Conservation (phyloP, 2,329 filamentous ascomycete species). For the Trichothecium roseum region DNA sequence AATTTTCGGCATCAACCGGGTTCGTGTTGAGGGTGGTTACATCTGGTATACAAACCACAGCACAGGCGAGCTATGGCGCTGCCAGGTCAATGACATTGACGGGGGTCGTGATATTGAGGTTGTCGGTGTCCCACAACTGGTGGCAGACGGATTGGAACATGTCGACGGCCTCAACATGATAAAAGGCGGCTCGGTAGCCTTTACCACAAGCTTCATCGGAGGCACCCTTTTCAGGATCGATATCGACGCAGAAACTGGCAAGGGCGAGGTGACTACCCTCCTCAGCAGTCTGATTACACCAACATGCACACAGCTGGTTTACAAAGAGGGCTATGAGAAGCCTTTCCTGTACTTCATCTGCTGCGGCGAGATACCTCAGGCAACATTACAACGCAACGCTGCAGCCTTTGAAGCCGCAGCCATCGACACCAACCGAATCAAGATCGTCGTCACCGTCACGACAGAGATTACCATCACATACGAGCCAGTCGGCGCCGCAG, state of each 20-base stretch:
- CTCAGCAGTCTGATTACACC: conserved; percentile 1
- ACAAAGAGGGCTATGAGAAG: conserved; percentile 1
- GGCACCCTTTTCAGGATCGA: conserved; percentile 4
- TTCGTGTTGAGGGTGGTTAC: not conserved
- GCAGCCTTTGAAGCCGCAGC: not conserved
- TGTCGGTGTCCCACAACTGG: not conserved
- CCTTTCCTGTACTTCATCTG: conserved; percentile 2
- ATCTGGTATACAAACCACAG: conserved; percentile 4
- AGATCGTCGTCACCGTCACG: not conserved
- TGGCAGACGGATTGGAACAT: conserved; percentile 1
- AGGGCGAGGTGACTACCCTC: not conserved
- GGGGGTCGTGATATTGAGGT: not conserved
- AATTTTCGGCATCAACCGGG: conserved; percentile 3
- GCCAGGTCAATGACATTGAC: conserved; percentile 1
- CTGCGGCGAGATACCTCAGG: conserved; percentile 2
- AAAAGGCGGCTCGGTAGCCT: not conserved
- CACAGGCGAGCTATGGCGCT: conserved; percentile 1
- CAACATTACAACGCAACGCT: not conserved
- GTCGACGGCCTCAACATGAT: conserved; percentile 2
- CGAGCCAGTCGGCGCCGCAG: not conserved
- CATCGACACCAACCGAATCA: not conserved
- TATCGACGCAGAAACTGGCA: conserved; percentile 1
- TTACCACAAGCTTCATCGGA: conserved; percentile 1
- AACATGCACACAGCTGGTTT: conserved; percentile 1
- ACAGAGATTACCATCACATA: not conserved